Evolutionary conservation across 2,329 filamentous ascomycete genomes (phyloP).

Genomic region (Cladosporium sp.): DNA sequence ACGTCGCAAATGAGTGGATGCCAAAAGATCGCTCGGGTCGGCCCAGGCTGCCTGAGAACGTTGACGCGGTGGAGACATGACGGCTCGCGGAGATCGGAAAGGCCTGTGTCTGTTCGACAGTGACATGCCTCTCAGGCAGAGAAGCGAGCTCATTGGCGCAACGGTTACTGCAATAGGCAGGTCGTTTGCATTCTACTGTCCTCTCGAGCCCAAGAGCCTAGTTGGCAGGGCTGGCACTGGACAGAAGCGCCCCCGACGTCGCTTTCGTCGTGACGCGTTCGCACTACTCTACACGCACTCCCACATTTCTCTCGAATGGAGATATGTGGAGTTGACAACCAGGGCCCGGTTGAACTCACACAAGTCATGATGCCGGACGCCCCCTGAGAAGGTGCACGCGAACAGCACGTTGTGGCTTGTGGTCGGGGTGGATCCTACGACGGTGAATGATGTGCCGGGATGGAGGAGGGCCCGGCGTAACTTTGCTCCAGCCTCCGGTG

Average conservation of each 20-base stretch:
- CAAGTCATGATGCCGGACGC: background rate
- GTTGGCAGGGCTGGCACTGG: background rate
- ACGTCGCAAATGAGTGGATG: slow-evolving; percentile 6
- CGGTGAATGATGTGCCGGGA: background rate
- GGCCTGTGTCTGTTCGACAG: background rate
- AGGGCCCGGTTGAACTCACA: background rate
- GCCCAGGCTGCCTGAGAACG: background rate
- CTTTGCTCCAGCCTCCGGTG: background rate
- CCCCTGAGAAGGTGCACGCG: background rate
- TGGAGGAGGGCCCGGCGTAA: background rate
- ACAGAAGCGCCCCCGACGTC: background rate
- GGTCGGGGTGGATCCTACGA: background rate
- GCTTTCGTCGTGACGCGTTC: background rate
- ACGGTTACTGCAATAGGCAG: slow-evolving; percentile 1
- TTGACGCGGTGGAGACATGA: background rate
- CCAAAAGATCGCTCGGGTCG: slow-evolving; percentile 6
- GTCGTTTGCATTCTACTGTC: background rate
- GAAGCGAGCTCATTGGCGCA: background rate
- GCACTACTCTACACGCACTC: background rate
- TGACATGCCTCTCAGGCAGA: background rate
- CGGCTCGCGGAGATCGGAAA: slow-evolving; percentile 18
- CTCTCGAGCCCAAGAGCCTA: background rate
- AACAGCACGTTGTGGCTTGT: background rate
- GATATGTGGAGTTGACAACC: background rate
- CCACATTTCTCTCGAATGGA: background rate